Conservation (phyloP, 805 yeast genomes). For the Suhomyces emberorum region DNA sequence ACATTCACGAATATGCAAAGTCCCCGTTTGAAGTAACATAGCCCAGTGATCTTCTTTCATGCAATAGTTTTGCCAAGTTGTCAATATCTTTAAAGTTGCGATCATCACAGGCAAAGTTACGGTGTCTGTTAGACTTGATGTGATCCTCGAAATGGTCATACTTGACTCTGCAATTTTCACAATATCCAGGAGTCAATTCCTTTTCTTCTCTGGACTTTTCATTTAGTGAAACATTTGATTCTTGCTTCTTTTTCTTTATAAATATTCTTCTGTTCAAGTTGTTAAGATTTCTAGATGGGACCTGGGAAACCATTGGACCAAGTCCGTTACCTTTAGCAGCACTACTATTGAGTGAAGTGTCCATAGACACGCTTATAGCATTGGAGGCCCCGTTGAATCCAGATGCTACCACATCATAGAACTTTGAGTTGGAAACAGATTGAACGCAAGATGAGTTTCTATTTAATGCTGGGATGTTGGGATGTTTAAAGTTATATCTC, state of each 20-base stretch:
- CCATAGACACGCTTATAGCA: slow-evolving; percentile 39
- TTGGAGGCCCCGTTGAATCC: slow-evolving; percentile 45
- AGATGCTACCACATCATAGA: slow-evolving; percentile 43
- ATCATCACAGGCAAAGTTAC: slow-evolving; percentile 71
- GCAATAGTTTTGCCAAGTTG: slow-evolving; percentile 53
- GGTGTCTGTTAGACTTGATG: slow-evolving; percentile 63
- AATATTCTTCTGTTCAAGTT: slow-evolving; percentile 46
- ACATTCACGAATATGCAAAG: slow-evolving; percentile 7
- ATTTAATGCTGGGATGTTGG: slow-evolving; percentile 24
- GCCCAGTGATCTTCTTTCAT: slow-evolving; percentile 42
- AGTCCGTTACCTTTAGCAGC: slow-evolving; percentile 48
- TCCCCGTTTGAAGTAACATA: slow-evolving; percentile 42
- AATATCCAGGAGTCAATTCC: slow-evolving; percentile 65
- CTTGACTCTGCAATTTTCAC: slow-evolving; percentile 88
- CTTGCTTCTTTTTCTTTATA: slow-evolving; percentile 36
- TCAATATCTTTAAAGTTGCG: slow-evolving; percentile 77
- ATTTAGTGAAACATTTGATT: slow-evolving; percentile 12
- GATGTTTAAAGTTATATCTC: slow-evolving; percentile 23
- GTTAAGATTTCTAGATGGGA: slow-evolving; percentile 50
- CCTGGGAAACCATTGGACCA: slow-evolving; percentile 58
- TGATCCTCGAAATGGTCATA: slow-evolving; percentile 81
- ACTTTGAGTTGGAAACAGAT: slow-evolving; percentile 36
- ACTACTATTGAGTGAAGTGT: slow-evolving; percentile 34
- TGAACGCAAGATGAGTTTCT: slow-evolving; percentile 40
- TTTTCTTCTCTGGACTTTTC: slow-evolving; percentile 21